Base-by-base conservation (phyloP, 192 early-diverging fungal genomes). In the Obelidium mucronatum region DNA sequence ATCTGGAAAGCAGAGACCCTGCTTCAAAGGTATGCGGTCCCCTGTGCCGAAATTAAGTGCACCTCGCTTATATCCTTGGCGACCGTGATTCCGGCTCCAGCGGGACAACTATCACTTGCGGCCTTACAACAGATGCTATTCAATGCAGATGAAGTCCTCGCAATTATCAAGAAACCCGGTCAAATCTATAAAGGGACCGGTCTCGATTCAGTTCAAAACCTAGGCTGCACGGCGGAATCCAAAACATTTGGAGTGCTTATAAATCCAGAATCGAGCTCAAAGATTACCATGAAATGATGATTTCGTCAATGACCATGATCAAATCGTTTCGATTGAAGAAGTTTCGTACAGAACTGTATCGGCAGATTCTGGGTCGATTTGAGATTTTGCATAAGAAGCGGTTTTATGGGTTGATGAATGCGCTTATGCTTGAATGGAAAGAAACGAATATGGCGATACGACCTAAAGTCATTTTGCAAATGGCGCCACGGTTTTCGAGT, bases 221-320 rank as follows among this genome's bases (percentile, higher is more conserved):
- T 71, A 24, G n/a, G 77, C 77, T 13, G 77, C 77, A 17, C 35
- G 26, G 8, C 44, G 59, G n/a, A 3, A 78, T 78, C 35, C 77
- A 73, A 55, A 67, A 40, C 19, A 35, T 26, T 3, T 78, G 59
- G 55, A 13, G 13, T 1, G 60, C 39, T 11, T 34, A 73, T 22
- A 66, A 35, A 4, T 31, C 59, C 3, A 13, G 70, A 42, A 55
- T n/a, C 15, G 37, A 22, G 33, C 60, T 78, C 30, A 33, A 63
- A 44, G 40, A 33, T 2, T 68, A 64, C 40, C 39, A 37, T 24
- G 31, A 73, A 52, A 53, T 54, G 40, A 70, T 51, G 30, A 73
- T 33, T 5, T n/a, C 59, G 3, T 40, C 69, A 5, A 30, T 19
- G 11, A 36, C 44, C 31, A 65, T 78, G n/a, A 54, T 78, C 28